Base-by-base conservation (phyloP, 1,284 basidiomycete genomes). In the Apiotrichum mycotoxinovorans region DNA sequence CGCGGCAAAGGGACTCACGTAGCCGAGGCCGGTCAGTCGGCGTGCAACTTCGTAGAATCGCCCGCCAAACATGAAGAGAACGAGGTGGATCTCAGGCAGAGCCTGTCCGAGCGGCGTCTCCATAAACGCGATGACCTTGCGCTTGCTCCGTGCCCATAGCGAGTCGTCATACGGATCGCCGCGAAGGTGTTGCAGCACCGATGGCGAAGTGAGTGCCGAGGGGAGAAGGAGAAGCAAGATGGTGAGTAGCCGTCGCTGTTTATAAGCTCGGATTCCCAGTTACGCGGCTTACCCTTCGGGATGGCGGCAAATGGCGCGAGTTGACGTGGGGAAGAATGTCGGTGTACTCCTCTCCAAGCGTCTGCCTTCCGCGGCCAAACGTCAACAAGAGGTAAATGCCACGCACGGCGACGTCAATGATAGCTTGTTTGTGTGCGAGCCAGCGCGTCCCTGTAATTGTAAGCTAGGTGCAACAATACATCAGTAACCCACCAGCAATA, bases 261-360 rank as follows among this genome's bases (percentile, higher is more conserved):
- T 12, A 45, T 57, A 34, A 61, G 62, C 25, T 23, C n/a, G 15
- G 4, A 26, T 5, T 33, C 12, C 15, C n/a, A 15, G 18, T 4
- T 4, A 5, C 11, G n/a, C n/a, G n/a, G 54, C 65, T 54, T 35
- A 72, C 70, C 48, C 47, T 57, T 35, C 60, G 61, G 0, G 68
- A 60, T 8, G 69, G 67, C 12, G 58, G 42, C 9, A 57, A 55
- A 11, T 56, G 18, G 12, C 47, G 52, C 20, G 63, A 30, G 18
- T 76, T 69, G 15, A 85, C 84, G 56, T 85, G 83, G 53, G 87
- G 84, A 83, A 89, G 87, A 33, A 89, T 87, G 67, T 89, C 88
- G 1, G 90, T 92, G 69, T 95, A 95, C 71, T 95, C 91, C 74
- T 95, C 91, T 17, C 91, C 91, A 0, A 94, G 80, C 2, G 89